A percentile compares a stretch with the other conserved stretches of the same genome.
Evolutionary conservation across 495 filamentous ascomycete species (phyloP).

Genomic region (Aspergillus bertholletiae): DNA sequence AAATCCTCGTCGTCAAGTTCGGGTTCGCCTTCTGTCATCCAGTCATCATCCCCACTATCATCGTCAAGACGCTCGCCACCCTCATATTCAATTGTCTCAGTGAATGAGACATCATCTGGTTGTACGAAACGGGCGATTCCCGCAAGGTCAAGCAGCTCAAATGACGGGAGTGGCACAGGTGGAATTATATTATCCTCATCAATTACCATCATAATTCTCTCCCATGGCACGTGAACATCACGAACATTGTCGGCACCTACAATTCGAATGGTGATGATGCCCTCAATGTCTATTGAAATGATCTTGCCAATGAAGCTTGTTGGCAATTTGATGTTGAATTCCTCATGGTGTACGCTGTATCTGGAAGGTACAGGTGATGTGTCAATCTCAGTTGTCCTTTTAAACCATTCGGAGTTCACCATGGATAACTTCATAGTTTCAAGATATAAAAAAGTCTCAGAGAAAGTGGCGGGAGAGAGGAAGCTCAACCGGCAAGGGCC

Average conservation of each 20-base stretch:
- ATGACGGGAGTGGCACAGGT: background rate
- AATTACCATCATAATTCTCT: constrained; percentile 41
- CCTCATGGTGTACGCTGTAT: constrained; percentile 14
- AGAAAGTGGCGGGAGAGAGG: constrained; percentile 8
- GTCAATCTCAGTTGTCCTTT: constrained; percentile 14
- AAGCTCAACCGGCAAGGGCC: constrained; percentile 14
- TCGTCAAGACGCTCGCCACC: constrained; percentile 32
- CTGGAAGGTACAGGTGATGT: constrained; percentile 10
- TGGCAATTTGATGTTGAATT: constrained; percentile 5
- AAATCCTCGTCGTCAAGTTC: constrained; percentile 1
- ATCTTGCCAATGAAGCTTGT: constrained; percentile 56
- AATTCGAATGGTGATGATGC: constrained; percentile 50
- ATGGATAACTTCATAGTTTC: constrained; percentile 14
- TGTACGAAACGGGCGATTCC: background rate
- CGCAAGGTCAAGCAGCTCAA: background rate
- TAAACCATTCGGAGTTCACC: constrained; percentile 20
- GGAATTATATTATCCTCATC: constrained; percentile 21
- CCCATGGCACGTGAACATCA: constrained; percentile 46
- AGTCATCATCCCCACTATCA: constrained; percentile 29
- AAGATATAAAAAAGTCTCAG: constrained; percentile 9
- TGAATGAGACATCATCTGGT: background rate
- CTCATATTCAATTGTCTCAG: constrained; percentile 32
- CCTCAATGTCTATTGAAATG: constrained; percentile 50
- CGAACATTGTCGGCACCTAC: constrained; percentile 40
- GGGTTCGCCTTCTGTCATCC: constrained; percentile 23